Evolutionary conservation across 768 basidiomycete species (phyloP), one percentile per base, ranked within the genome.

Genomic region (Termitomyces sp.): DNA sequence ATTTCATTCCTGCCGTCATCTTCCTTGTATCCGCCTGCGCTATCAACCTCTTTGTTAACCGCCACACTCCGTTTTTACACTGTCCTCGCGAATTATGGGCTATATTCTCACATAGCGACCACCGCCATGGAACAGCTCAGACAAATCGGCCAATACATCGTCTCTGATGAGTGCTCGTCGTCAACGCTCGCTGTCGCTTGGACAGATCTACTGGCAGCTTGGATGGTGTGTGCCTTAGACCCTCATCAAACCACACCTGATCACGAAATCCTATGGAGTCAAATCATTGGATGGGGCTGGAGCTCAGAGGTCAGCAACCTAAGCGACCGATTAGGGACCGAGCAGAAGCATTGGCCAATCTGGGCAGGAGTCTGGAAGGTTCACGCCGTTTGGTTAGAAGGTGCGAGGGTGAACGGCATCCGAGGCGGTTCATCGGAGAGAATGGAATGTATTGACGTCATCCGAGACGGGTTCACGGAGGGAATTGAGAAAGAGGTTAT

Each of bases 201-300:
- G 82, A 72, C 81, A 6, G 72, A 74, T 11, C 72, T 93, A 9
- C 63, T 93, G 2, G 82, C 83, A 59, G 74, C 78, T 0, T 98
- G 94, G 95, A 87, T 78, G 6, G 76, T 82, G 3, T 95, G 92
- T 64, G 93, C 94, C 0, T 81, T 84, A n/a, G 90, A 98, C 66
- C 95, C 96, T 6, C 96, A 98, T 68, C 78, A 80, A 56, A 95
- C 93, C 7, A 89, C 86, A 3, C 93, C 93, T 0, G 79, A 78
- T 8, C 96, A 98, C 70, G 93, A 91, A 55, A 85, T 98, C 51
- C 72, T 89, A 9, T 98, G 96, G 95, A 91, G 87, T 57, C 92
- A 94, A 66, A 76, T 96, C 11, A 72, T 77, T n/a, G 86, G 83
- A 3, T 91, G 89, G 85, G 84, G 78, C 0, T 96, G 93, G 91